Conservation (phyloP, 139 green algal genomes). For the Chloropicon primus region DNA sequence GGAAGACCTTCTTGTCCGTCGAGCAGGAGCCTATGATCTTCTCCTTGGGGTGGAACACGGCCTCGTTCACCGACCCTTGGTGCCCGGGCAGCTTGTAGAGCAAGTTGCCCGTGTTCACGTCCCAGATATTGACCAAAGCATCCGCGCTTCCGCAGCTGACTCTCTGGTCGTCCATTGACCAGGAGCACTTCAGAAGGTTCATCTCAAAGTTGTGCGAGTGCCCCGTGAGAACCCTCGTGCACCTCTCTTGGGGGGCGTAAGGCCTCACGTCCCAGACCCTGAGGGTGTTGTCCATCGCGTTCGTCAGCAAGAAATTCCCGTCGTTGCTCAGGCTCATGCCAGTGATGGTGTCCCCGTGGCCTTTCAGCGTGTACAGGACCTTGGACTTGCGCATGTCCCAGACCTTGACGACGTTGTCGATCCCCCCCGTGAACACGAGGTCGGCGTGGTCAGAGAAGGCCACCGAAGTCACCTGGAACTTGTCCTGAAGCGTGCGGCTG, state of each 20-base stretch:
- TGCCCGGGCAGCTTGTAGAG: constrained; percentile 86
- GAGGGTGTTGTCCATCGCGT: constrained; percentile 94
- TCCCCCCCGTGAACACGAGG: constrained; percentile 70
- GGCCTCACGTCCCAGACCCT: constrained; percentile 68
- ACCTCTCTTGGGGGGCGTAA: constrained; percentile 77
- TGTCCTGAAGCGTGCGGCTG: constrained; percentile 54
- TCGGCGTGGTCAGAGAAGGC: constrained; percentile 66
- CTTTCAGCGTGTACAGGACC: constrained; percentile 25
- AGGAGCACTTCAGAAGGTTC: constrained; percentile 81
- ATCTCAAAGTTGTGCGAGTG: constrained; percentile 84
- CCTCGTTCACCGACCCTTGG: constrained; percentile 80
- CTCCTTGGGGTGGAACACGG: constrained; percentile 84
- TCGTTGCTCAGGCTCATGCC: constrained; percentile 68
- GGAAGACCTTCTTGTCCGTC: constrained; percentile 66
- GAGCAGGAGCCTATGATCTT: constrained; percentile 55
- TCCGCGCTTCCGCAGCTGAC: constrained; percentile 73
- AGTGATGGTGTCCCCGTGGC: constrained; percentile 37
- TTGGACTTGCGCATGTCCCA: constrained; percentile 73
- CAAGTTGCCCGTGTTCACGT: constrained; percentile 34
- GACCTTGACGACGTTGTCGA: constrained; percentile 74
- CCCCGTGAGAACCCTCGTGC: constrained; percentile 39
- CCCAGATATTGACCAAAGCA: constrained; percentile 70
- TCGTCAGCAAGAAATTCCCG: constrained; percentile 77
- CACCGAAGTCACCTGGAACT: constrained; percentile 63
- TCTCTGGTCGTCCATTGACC: constrained; percentile 63